These are phyloP conservation scores for Euphorbia peplus DNA, from an alignment of 345 rosid species.

Conservation along the genomic window DNA sequence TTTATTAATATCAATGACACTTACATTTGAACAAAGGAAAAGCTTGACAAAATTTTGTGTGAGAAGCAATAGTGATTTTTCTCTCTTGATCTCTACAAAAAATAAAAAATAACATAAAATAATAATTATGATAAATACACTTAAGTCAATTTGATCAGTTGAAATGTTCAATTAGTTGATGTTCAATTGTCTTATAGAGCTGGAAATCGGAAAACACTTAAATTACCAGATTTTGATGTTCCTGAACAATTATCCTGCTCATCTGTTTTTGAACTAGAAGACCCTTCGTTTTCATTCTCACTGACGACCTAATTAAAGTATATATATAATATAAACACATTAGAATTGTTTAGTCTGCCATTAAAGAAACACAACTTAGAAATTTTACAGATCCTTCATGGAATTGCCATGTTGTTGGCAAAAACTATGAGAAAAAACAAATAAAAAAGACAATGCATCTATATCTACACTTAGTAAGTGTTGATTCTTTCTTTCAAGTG, in stretches of 20 bases:
- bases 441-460: background rate
- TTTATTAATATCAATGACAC: conserved; percentile 17
- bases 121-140: too few relatives aligned
- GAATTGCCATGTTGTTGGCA: background rate
- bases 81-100: conserved; percentile 51
- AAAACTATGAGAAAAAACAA: background rate
- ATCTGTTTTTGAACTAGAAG: conserved; percentile 34
- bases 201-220: background rate
- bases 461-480: too few relatives aligned
- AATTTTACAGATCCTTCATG: background rate
- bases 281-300: conserved; percentile 38
- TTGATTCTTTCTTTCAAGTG: too few relatives aligned
- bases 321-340: background rate
- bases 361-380: background rate
- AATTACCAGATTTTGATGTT: conserved; percentile 51
- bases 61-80: conserved; percentile 64
- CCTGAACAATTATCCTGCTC: conserved; percentile 48
- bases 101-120: too few relatives aligned
- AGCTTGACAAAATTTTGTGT: conserved; percentile 80
- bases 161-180: background rate
- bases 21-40: conserved; percentile 73
- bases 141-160: conserved; percentile 2
- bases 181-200: background rate
- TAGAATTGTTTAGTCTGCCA: background rate
- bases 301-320: conserved; percentile 33